A percentile compares a stretch with the other conserved stretches of the same genome.
These are phyloP conservation scores for Trapa incisa DNA, from an alignment of 345 rosid genomes.

Conservation along the genomic window DNA sequence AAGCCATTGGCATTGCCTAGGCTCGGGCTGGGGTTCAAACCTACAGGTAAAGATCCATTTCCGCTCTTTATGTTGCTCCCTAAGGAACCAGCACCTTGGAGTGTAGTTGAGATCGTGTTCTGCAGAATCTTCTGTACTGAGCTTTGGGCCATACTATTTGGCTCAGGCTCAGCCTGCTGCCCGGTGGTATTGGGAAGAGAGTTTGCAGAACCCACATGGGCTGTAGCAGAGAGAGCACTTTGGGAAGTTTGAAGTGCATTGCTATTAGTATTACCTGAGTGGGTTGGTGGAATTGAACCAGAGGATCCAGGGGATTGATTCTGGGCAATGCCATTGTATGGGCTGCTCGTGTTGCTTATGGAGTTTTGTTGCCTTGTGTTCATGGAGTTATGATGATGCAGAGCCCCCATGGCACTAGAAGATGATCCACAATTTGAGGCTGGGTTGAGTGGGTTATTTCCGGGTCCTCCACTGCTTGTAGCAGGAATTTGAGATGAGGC, in stretches of 20 bases:
- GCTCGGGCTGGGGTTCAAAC: conserved; percentile 26
- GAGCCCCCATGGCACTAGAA: conserved; percentile 70
- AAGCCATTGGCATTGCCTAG: conserved; percentile 28
- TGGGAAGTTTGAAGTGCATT: conserved; percentile 59
- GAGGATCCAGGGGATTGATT: conserved; percentile 74
- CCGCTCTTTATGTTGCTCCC: conserved; percentile 45
- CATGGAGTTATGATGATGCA: conserved; percentile 75
- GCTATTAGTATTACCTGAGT: conserved; percentile 48
- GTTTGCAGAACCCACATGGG: conserved; percentile 45
- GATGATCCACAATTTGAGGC: conserved; percentile 52
- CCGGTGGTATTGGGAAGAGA: conserved; percentile 42
- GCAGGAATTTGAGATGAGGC: conserved; percentile 3
- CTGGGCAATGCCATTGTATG: conserved; percentile 64
- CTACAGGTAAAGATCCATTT: conserved; percentile 36
- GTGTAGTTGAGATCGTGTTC: conserved; percentile 56
- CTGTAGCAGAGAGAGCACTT: conserved; percentile 34
- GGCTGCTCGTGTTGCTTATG: conserved; percentile 47
- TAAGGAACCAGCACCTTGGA: conserved; percentile 34
- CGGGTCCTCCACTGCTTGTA: conserved; percentile 38
- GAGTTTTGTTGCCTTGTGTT: conserved; percentile 69
- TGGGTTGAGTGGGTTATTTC: conserved; percentile 42
- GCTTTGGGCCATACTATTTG: conserved; percentile 45
- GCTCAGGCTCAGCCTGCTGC: conserved; percentile 60
- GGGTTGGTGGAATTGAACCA: conserved; percentile 51
- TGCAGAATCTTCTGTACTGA: conserved; percentile 84